A percentile compares a stretch with the other conserved stretches of the same genome.
Conservation (phyloP, 1,284 basidiomycete genomes). For the Apiotrichum akiyoshidainum region DNA sequence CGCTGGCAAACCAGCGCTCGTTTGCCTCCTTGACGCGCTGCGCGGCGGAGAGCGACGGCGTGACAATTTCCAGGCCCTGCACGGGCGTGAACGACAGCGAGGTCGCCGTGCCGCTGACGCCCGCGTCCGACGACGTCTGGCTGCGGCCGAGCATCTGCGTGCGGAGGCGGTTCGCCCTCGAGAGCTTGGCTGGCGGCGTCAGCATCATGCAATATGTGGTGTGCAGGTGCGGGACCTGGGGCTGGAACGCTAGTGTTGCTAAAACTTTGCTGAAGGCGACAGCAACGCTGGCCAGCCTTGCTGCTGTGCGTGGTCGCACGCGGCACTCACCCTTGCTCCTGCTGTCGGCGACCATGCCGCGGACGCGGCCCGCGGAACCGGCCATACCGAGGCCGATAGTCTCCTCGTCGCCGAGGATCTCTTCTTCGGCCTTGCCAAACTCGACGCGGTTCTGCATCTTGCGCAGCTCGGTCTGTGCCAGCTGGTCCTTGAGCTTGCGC, state of each 20-base stretch:
- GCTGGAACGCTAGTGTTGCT: too few relatives aligned
- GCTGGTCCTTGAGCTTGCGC: conserved; percentile 93
- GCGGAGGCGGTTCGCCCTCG: conserved; percentile 90
- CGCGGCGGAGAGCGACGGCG: conserved; percentile 64
- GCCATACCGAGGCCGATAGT: conserved; percentile 98
- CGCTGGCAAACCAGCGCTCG: conserved; percentile 84
- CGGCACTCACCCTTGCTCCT: conserved; percentile 71
- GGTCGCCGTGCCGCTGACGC: conserved; percentile 74
- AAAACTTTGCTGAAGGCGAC: neutral
- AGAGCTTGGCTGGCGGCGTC: conserved; percentile 74
- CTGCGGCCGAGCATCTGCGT: conserved; percentile 75
- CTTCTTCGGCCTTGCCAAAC: conserved; percentile 93
- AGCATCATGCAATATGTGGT: neutral
- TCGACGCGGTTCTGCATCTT: conserved; percentile 96
- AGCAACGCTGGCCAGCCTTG: conserved; percentile 9
- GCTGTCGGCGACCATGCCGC: conserved; percentile 78
- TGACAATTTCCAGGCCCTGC: conserved; percentile 92
- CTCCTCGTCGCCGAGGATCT: conserved; percentile 93
- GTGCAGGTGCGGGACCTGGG: too few relatives aligned
- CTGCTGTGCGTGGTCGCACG: too few relatives aligned
- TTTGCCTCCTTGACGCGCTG: conserved; percentile 86
- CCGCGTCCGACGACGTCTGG: conserved; percentile 56
- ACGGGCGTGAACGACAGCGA: conserved; percentile 92
- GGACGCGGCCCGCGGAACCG: conserved; percentile 78
- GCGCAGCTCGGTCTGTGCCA: conserved; percentile 91